Evolutionary conservation across 768 basidiomycete species (phyloP).

Genomic region (Termitomyces sp.): DNA sequence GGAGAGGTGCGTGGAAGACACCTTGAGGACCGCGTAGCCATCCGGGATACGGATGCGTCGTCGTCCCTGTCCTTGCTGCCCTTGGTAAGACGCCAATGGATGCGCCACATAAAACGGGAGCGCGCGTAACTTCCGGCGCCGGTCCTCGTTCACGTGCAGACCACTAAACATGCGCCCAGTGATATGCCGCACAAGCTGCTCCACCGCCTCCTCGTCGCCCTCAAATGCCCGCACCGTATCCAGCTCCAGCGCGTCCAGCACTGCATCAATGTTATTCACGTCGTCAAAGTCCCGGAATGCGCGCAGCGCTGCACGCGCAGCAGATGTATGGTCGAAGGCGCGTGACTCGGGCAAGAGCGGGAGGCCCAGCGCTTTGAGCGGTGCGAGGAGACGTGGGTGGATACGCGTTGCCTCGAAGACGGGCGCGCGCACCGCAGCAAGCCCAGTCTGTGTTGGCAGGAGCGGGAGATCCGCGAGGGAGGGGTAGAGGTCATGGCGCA

Average conservation of each 20-base stretch:
- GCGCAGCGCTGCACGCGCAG: conserved; percentile 15
- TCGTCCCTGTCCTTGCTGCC: neutral
- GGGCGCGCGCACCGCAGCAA: conserved; percentile 16
- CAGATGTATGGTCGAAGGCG: conserved; percentile 6
- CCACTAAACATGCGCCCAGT: neutral
- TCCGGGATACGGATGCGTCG: conserved; percentile 1
- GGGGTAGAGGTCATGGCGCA: conserved; percentile 13
- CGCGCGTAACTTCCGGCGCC: conserved; percentile 1
- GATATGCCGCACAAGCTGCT: neutral
- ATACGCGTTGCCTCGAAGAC: conserved; percentile 23
- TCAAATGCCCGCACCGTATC: neutral
- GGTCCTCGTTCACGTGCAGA: neutral
- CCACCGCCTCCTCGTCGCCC: neutral
- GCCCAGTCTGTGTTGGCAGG: conserved; percentile 26
- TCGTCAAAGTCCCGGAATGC: conserved; percentile 14
- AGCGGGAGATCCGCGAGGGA: conserved; percentile 19
- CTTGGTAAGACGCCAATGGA: neutral
- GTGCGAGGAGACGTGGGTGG: conserved; percentile 14
- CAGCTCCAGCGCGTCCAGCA: conserved; percentile 22
- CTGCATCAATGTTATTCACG: conserved; percentile 20
- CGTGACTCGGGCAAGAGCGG: conserved; percentile 24
- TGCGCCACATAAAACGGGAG: conserved; percentile 2
- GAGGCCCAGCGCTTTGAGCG: conserved; percentile 23
- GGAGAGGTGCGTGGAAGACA: conserved; percentile 15
- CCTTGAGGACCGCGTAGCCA: neutral